Evolutionary conservation across 2,329 filamentous ascomycete species (phyloP), one percentile per base, ranked within the genome.

Genomic region (Podosphaera fusca): DNA sequence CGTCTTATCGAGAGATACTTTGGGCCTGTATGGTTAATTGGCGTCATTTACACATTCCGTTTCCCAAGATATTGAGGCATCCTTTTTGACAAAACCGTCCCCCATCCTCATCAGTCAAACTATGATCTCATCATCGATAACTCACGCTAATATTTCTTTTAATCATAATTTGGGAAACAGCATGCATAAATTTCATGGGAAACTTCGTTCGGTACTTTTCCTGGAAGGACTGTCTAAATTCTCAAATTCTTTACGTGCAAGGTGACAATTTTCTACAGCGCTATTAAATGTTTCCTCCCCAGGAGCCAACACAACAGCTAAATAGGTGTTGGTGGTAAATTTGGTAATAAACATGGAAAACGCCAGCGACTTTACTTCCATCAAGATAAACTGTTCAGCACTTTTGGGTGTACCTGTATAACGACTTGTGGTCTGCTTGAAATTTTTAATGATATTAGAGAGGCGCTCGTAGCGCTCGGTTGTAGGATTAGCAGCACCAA

Each of bases 371-470:
- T 87, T 89, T 70, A 89, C 81, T 69, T 88, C 84, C 73, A 90
- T 83, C 64, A 87, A 76, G 52, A 81, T 80, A 64, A 90, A 89
- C 69, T 88, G 85, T 69, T 87, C 85, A 3, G 83, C 82, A 61
- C 85, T 85, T 56, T 85, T 82, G n/a, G 85, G 84, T 33, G 84
- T 85, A 54, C 84, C 84, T 1, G 84, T 88, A 69, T 85, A 87
- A 63, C 84, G 81, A 57, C 79, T 82, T 59, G 79, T 78, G 61
- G 74, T 80, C 72, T 96, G 90, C 74, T 96, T 98, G 74, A 96
- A 95, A 59, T 90, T 89, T 73, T 98, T 98, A 71, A 98, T 85
- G 66, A 98, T 95, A 69, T 95, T 96, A 60, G 85, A 92, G 67
- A 98, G 85, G 63, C 85, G 84, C 74, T 98, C 92, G 64, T 95